phyloP scores from a whole-genome alignment of 345 rosid genomes.

The Toxicodendron radicans region DNA sequence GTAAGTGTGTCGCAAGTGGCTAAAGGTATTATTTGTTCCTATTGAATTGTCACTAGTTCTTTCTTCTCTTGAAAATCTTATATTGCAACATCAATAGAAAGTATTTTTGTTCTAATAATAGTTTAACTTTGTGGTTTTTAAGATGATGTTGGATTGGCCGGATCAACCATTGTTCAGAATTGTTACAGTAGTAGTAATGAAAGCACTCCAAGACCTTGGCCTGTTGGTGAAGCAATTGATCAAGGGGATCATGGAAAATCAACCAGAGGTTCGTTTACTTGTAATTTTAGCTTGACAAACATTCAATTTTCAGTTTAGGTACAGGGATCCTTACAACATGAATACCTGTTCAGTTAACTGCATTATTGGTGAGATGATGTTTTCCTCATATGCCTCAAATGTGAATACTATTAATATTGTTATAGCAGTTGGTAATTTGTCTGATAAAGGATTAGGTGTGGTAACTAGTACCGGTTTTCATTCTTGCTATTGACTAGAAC shows the following conservation, averaged over 20 bases:
- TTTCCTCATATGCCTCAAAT: not conserved
- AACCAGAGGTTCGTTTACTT: slow-evolving; percentile 42
- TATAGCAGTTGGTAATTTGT: no score
- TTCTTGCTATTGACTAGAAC: no score
- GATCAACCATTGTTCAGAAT: slow-evolving; percentile 25
- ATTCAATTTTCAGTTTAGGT: not conserved
- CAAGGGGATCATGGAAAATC: slow-evolving; percentile 30
- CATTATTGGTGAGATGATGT: not conserved
- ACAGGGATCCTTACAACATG: slow-evolving; percentile 1
- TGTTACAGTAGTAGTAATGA: slow-evolving; percentile 49
- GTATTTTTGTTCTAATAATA: not conserved
- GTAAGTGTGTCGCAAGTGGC: slow-evolving; percentile 32
- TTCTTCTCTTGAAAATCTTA: not conserved
- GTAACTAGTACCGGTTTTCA: no score
- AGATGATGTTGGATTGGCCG: slow-evolving; percentile 38
- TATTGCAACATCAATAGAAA: not conserved
- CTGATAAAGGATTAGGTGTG: no score
- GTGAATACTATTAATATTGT: no score
- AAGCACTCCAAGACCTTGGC: slow-evolving; percentile 42
- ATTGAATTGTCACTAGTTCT: not conserved
- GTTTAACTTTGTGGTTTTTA: not conserved
- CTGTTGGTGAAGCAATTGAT: slow-evolving; percentile 31
- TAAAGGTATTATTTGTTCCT: slow-evolving; percentile 39
- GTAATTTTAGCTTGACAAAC: slow-evolving; percentile 7
- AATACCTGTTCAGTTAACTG: not conserved